Evolutionary conservation across 2,329 filamentous ascomycete species (phyloP), one percentile per base, ranked within the genome.

Genomic region (Colletotrichum phormii): DNA sequence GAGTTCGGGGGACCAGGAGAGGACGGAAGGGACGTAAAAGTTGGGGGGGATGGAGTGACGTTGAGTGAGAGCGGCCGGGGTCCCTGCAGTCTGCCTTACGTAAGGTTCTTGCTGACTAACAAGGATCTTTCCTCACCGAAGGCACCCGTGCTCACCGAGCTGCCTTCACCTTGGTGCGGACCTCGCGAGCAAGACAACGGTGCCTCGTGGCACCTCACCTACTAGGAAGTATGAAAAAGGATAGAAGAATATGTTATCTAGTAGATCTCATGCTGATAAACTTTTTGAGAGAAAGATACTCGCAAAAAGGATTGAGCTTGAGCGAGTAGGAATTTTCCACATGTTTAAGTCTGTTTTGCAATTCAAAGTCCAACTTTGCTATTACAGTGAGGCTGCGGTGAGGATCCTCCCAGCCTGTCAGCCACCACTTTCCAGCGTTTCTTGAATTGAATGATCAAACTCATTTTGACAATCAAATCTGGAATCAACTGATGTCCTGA

Each of bases 121-220:
- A n/a, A 35, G 29, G 42, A n/a, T 29, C 5, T 5, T 2, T 6
- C 31, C 31, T 64, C 61, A 64, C 61, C 61, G 61, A 64, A 64
- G 61, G 61, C 61, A 64, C 4, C 61, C 33, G 31, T n/a, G 31
- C 61, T 64, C 61, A 64, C 61, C 61, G 61, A 29, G 59, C 7
- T 24, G 60, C 29, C 60, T 63, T 53, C 60, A 62, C 5, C 18
- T 49, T 22, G 7, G 42, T 22, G 42, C 42, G 42, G 42, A 49
- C 42, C 42, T 49, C 18, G 42, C 18, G 42, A 22, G 42, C 42
- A 9, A 8, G 7, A 49, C 7, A 9, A 35, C 18, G 18, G 18
- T 49, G 42, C 42, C 42, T 42, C 18, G n/a, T n/a, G 42, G 7
- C 4, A 49, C 6, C 18, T 18, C 15, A 42, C 5, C 15, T 42